Evolutionary conservation across 345 rosid genomes (phyloP), one percentile per base, ranked within the genome.

Genomic region (Gossypium australe): DNA sequence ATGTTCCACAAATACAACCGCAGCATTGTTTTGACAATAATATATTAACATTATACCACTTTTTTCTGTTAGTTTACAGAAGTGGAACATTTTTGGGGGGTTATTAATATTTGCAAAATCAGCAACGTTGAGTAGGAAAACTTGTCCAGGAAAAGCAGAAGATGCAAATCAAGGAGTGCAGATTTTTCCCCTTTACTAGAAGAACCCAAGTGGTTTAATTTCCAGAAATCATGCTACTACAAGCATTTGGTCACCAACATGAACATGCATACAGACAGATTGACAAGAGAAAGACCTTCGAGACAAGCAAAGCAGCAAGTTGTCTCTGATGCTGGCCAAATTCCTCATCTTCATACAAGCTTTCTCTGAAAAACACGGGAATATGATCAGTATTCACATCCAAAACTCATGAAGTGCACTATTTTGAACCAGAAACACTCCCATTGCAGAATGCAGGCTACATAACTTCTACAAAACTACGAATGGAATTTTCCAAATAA

Each of bases 221-320:
- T 22, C 69, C 27, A 64, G 24, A 64, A 43, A 41, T 41, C 5
- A 43, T 64, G 68, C 51, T n/a, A 41, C 4, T 22, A 22, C 61
- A 6, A 12, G 38, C 16, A 0, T 27, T 12, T 67, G 2, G n/a
- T 20, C 53, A 45, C 48, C 2, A 45, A 12, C 34, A 67, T 67
- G n/a, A 9, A 66, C 48, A 67, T 67, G n/a, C 34, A 44, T 11
- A 20, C 2, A 51, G 12, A 48, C 43, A 3, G 20, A 57, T 18
- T 1, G 53, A 41, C 13, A 72, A 41, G 61, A 75, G n/a, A 43
- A 22, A 63, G 56, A 95, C 98, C 97, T 96, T 96, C 7, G 99
- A 96, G 44, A 88, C 98, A 67, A 96, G 82, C 56, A 96, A 76
- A 2, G 98, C 98, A 81, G 98, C 99, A 74, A 96, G 97, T 76